Conservation (phyloP, 352 stramenopile species). For the Phytopythium vexans region DNA sequence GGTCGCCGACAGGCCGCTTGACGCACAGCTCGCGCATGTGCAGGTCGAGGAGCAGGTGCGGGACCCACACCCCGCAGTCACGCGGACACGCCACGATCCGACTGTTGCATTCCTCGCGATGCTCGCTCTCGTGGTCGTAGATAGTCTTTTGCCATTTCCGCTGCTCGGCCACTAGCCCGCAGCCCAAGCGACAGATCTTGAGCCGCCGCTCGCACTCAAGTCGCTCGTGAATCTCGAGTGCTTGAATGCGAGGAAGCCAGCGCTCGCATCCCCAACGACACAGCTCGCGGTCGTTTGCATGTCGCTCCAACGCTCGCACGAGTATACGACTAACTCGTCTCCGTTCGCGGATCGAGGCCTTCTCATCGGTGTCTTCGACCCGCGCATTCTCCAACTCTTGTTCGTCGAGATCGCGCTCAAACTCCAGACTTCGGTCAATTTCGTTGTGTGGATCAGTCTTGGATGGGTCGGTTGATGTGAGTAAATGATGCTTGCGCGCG, state of each 20-base stretch:
- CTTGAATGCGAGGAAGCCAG: conserved; percentile 39
- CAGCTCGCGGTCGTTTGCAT: conserved; percentile 26
- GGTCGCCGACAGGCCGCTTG: conserved; percentile 50
- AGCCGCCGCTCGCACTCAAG: conserved; percentile 55
- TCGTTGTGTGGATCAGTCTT: conserved; percentile 27
- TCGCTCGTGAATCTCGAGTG: conserved; percentile 45
- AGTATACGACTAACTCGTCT: conserved; percentile 58
- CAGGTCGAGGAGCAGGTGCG: conserved; percentile 33
- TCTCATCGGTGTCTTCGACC: conserved; percentile 46
- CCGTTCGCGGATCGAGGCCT: conserved; percentile 35
- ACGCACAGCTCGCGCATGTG: conserved; percentile 66
- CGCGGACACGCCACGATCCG: conserved; percentile 58
- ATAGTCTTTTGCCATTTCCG: conserved; percentile 45
- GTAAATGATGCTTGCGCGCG: conserved; percentile 28
- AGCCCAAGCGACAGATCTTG: conserved; percentile 70
- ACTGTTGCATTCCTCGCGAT: conserved; percentile 32
- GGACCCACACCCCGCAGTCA: conserved; percentile 67
- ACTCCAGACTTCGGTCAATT: conserved; percentile 32
- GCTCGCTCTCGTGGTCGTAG: conserved; percentile 49
- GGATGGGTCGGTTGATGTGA: conserved; percentile 35
- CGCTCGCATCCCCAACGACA: conserved; percentile 62
- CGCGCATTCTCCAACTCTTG: conserved; percentile 44
- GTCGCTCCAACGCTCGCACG: conserved; percentile 31
- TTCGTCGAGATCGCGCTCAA: conserved; percentile 38
- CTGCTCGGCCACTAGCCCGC: conserved; percentile 41